These are phyloP conservation scores for Venturia carpophila DNA, from an alignment of 2,329 filamentous ascomycete species.

Conservation along the genomic window DNA sequence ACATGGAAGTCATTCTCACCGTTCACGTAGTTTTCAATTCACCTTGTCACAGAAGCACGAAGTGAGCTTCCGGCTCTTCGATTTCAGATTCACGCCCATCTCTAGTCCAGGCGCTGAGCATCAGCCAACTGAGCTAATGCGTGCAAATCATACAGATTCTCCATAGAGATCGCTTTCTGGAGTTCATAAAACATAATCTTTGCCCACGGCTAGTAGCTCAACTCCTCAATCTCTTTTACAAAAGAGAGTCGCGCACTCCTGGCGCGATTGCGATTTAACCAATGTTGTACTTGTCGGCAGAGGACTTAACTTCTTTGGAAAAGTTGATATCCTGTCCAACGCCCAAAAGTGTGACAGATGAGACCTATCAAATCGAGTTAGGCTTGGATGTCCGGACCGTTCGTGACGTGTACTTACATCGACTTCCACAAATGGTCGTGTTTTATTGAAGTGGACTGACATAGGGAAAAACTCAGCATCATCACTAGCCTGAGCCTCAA, in stretches of 20 bases:
- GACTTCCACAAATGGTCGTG: conserved; percentile 79
- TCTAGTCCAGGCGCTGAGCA: neutral
- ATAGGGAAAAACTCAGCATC: conserved; percentile 98
- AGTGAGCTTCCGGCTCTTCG: no score
- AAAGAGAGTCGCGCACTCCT: neutral
- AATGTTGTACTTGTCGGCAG: conserved; percentile 68
- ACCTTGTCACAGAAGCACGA: no score
- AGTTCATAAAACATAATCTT: neutral
- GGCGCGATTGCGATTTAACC: conserved; percentile 26
- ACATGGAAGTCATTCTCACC: no score
- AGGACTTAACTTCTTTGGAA: conserved; percentile 71
- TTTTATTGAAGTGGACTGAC: conserved; percentile 82
- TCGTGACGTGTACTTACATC: conserved; percentile 58
- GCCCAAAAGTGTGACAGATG: conserved; percentile 61
- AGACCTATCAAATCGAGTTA: conserved; percentile 43
- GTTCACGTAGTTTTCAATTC: no score
- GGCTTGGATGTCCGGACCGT: neutral
- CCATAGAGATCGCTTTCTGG: neutral
- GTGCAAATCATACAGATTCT: conserved; percentile 8
- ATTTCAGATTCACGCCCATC: no score
- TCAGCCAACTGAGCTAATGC: neutral
- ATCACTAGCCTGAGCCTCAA: conserved; percentile 78
- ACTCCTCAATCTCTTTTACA: neutral
- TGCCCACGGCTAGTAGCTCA: neutral
- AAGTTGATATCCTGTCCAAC: conserved; percentile 73